These are phyloP conservation scores for Fusarium sp. DNA, from an alignment of 2,329 filamentous ascomycete species.

Conservation along the genomic window DNA sequence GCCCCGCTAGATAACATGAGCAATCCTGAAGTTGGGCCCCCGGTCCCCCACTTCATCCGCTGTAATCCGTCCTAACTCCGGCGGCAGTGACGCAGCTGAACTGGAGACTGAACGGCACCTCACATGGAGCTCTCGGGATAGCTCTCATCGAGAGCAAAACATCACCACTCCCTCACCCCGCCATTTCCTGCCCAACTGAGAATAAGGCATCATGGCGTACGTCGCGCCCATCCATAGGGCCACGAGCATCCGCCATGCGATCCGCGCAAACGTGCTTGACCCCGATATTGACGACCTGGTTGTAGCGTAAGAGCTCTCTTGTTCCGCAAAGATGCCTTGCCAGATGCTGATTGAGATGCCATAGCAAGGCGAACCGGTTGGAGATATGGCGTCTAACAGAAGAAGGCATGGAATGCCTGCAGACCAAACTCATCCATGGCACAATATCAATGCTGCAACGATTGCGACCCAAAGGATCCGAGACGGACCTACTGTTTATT, in stretches of 20 bases:
- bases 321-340: conserved; percentile 23
- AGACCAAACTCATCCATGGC: conserved; percentile 82
- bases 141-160: conserved; percentile 41
- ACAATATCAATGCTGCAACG: conserved; percentile 87
- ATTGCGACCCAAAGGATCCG: conserved; percentile 78
- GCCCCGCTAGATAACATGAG: conserved; percentile 19
- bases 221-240: conserved; percentile 92
- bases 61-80: conserved; percentile 44
- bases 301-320: conserved; percentile 75
- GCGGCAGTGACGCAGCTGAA: conserved; percentile 39
- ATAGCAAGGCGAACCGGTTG: conserved; percentile 84
- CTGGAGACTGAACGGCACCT: conserved; percentile 14
- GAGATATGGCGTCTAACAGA: conserved; percentile 81
- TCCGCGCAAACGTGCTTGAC: conserved; percentile 82
- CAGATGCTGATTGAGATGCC: conserved; percentile 44
- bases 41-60: conserved; percentile 36
- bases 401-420: conserved; percentile 73
- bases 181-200: background rate
- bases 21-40: conserved; percentile 9
- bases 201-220: conserved; percentile 79
- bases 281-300: conserved; percentile 84
- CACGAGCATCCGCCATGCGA: conserved; percentile 89
- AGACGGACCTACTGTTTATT: conserved; percentile 88
- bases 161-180: conserved; percentile 8
- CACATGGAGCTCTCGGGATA: conserved; percentile 44